These are phyloP conservation scores for Imleria badia DNA, from an alignment of 768 basidiomycete species.

Conservation along the genomic window DNA sequence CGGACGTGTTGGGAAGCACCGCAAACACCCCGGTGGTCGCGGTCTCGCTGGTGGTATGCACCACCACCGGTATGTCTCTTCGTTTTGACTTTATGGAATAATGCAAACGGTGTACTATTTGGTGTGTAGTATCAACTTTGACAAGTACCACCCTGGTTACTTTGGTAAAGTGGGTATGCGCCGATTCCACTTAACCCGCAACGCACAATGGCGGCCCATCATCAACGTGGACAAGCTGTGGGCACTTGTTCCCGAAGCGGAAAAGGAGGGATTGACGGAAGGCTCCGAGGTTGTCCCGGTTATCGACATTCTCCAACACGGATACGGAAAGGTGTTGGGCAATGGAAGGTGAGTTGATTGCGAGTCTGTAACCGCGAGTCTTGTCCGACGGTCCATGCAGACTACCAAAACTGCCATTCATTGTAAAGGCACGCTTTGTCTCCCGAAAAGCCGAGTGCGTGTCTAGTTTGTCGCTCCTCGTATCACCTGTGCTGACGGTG, in stretches of 20 bases:
- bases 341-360: slow-evolving; percentile 73
- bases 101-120: neutral
- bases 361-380: neutral
- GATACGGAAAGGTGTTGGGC: slow-evolving; percentile 93
- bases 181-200: slow-evolving; percentile 93
- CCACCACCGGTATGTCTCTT: slow-evolving; percentile 84
- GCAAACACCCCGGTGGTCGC: slow-evolving; percentile 99
- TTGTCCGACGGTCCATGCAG: slow-evolving; percentile 35
- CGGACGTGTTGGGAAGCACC: slow-evolving; percentile 99
- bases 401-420: slow-evolving; percentile 89
- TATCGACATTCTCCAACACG: slow-evolving; percentile 80
- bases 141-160: slow-evolving; percentile 99
- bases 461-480: neutral
- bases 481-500: slow-evolving; percentile 17
- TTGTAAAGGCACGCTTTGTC: slow-evolving; percentile 97
- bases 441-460: slow-evolving; percentile 81
- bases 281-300: slow-evolving; percentile 88
- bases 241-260: slow-evolving; percentile 82
- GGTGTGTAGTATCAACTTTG: slow-evolving; percentile 80
- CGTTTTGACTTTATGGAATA: neutral
- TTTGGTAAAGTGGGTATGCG: slow-evolving; percentile 99
- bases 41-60: slow-evolving; percentile 99
- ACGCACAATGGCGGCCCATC: slow-evolving; percentile 87
- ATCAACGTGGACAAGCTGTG: slow-evolving; percentile 99
- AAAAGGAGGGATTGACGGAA: slow-evolving; percentile 76